Base-by-base conservation (phyloP, 73 alveolate genomes). In the Paramecium sonneborni region DNA sequence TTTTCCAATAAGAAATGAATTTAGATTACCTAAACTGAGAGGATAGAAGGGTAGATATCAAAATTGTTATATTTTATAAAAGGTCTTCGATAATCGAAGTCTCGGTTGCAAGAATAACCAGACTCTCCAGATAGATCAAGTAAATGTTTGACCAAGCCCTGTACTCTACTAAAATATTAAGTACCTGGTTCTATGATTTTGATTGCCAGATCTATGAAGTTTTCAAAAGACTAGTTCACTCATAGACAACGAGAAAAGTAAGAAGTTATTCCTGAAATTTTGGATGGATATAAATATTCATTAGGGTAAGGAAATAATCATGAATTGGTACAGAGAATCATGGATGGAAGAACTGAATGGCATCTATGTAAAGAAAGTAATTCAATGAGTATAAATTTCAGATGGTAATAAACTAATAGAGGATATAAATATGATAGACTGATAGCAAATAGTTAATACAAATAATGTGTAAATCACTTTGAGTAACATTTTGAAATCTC, bases 401-500 rank as follows among this genome's bases (percentile, higher is more conserved):
- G 93, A 82, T 95, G 98, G 98, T 92, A 92, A 35, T 93, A 95
- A 37, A 46, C 92, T 39, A 91, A 95, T 1, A 93, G 93, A 26
- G 96, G 96, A 43, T 91, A 85, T 15, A 95, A 91, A 69, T 95
- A 93, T 82, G 96, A 95, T 43, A 57, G 85, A 57, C 79, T 86
- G 52, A 46, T 85, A 85, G 48, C 67, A 90, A 30, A 82, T 39
- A 55, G 95, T 37, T 96, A 95, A 55, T 92, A 93, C 44, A 92
- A 92, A 46, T 96, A 97, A 85, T 46, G 93, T 70, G 96, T 96
- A 20, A 96, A 96, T 94, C 99, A 96, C 92, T 95, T 96, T 62
- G 99, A 97, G 92, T 94, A 69, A 56, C 98, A 97, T 92, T 93
- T 92, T 24, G 95, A 93, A 68, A 70, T 97, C 10, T 91, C 98